Evolutionary conservation across 106 monocot species (phyloP).

Genomic region (Ottelia alismoides): DNA sequence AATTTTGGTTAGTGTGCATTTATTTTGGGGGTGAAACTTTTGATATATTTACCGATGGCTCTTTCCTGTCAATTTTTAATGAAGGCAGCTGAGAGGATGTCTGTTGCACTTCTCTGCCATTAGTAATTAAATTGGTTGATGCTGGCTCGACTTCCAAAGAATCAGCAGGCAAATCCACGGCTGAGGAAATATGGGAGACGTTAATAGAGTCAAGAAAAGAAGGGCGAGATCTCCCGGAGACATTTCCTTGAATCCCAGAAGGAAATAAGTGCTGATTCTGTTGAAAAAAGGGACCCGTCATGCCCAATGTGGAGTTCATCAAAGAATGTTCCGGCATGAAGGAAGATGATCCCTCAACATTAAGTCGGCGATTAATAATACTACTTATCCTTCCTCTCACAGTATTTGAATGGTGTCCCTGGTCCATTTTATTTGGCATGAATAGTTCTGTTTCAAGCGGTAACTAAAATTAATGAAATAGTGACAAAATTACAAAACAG

Average conservation of each 20-base stretch:
- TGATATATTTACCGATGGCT: slow-evolving; percentile 16
- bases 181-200: slow-evolving; percentile 18
- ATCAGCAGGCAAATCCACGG: neutral
- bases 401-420: neutral
- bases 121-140: slow-evolving; percentile 10
- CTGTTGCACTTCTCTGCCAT: slow-evolving; percentile 13
- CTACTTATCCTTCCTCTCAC: slow-evolving; percentile 23
- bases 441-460: too few relatives aligned
- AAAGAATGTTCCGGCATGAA: slow-evolving; percentile 27
- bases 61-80: slow-evolving; percentile 2
- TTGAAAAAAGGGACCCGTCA: slow-evolving; percentile 4
- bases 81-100: slow-evolving; percentile 11
- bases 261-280: slow-evolving; percentile 20
- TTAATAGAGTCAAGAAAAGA: slow-evolving; percentile 88
- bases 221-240: slow-evolving; percentile 39
- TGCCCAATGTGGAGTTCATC: slow-evolving; percentile 11
- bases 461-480: too few relatives aligned
- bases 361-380: slow-evolving; percentile 31
- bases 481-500: too few relatives aligned
- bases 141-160: neutral
- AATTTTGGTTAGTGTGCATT: too few relatives aligned
- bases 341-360: slow-evolving; percentile 25
- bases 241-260: slow-evolving; percentile 24
- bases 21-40: too few relatives aligned
- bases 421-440: neutral